Conservation (phyloP, 106 monocot genomes). For the Agapanthus africanus region DNA sequence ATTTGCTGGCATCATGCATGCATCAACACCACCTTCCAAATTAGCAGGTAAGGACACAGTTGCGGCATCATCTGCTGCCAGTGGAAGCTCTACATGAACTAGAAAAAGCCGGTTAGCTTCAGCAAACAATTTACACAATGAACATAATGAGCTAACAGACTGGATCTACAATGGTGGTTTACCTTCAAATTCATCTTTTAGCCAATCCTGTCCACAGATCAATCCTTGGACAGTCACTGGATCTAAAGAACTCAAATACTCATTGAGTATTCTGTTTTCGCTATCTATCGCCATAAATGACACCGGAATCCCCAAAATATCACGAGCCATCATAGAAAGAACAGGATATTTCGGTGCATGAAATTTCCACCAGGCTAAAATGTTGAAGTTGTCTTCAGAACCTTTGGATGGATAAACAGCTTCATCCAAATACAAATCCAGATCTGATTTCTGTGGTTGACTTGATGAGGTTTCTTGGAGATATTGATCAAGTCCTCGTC, state of each 20-base stretch:
- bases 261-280: slow-evolving; percentile 29
- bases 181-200: slow-evolving; percentile 48
- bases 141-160: neutral
- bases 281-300: slow-evolving; percentile 29
- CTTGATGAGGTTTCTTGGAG: slow-evolving; percentile 42
- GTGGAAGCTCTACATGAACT: neutral
- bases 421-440: slow-evolving; percentile 62
- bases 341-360: slow-evolving; percentile 53
- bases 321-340: slow-evolving; percentile 48
- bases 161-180: neutral
- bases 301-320: slow-evolving; percentile 39
- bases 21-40: neutral
- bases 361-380: slow-evolving; percentile 55
- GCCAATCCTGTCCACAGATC: slow-evolving; percentile 56
- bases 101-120: neutral
- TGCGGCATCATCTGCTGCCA: neutral
- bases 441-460: slow-evolving; percentile 44
- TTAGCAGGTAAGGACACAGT: neutral
- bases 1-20: neutral
- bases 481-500: slow-evolving; percentile 53
- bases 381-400: slow-evolving; percentile 32
- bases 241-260: slow-evolving; percentile 42
- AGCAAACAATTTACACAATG: neutral
- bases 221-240: slow-evolving; percentile 31
- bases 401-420: slow-evolving; percentile 36